These are phyloP conservation scores for Diaporthe amygdali DNA, from an alignment of 2,329 filamentous ascomycete species.

Conservation along the genomic window DNA sequence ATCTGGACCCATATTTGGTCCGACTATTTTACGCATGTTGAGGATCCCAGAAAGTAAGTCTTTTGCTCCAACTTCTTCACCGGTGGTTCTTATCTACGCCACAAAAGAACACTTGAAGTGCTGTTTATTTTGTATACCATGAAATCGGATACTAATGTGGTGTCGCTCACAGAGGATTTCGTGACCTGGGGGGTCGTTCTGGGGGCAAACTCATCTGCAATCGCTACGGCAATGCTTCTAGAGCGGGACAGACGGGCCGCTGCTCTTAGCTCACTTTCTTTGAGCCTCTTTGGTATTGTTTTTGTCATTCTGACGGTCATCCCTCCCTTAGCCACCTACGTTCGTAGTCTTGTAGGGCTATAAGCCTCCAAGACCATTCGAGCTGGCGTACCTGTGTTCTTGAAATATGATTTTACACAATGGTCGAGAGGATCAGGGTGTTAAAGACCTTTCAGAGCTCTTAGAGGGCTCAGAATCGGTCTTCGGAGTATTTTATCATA, in stretches of 20 bases:
- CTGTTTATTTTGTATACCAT: not conserved
- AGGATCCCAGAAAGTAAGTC: slow-evolving; percentile 57
- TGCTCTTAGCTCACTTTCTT: not conserved
- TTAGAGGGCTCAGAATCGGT: no score
- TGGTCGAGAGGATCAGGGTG: no score
- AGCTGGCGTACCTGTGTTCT: no score
- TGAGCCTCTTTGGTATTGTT: not conserved
- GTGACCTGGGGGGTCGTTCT: not conserved
- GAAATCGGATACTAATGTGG: not conserved
- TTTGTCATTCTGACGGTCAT: not conserved
- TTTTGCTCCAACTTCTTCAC: not conserved
- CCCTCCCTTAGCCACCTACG: not conserved
- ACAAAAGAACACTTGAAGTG: not conserved
- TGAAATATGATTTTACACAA: no score
- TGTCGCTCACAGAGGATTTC: not conserved
- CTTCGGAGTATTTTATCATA: no score
- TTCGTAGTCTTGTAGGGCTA: not conserved
- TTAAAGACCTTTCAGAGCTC: no score
- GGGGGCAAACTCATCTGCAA: not conserved
- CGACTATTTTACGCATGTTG: slow-evolving; percentile 52
- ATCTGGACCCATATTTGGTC: slow-evolving; percentile 59
- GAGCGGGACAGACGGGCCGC: not conserved
- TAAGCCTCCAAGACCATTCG: not conserved
- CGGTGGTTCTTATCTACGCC: not conserved
- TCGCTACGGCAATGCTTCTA: slow-evolving; percentile 3